A percentile compares a stretch with the other conserved stretches of the same genome.
Evolutionary conservation across 176 grass and related monocot genomes (phyloP).

Genomic region (Bothriochloa decipiens): DNA sequence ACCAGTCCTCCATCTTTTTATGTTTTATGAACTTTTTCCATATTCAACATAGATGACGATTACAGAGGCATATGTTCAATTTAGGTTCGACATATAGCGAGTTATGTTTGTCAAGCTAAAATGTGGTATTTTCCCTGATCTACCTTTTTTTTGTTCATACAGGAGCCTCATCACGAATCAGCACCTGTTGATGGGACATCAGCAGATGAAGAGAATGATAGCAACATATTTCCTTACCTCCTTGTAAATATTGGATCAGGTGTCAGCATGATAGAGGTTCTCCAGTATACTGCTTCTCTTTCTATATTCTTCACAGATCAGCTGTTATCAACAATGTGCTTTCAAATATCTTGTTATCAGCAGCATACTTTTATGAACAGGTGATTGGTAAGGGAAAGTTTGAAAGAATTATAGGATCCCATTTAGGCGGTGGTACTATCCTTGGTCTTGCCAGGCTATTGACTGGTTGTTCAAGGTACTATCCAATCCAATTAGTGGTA

Average conservation of each 20-base stretch:
- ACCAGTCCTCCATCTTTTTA: neutral
- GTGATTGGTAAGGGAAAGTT: constrained; percentile 96
- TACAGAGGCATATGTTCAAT: constrained; percentile 3
- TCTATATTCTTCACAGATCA: constrained; percentile 11
- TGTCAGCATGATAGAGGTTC: constrained; percentile 99
- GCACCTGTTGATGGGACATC: constrained; percentile 60
- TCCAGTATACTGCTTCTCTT: constrained; percentile 22
- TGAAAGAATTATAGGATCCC: constrained; percentile 96
- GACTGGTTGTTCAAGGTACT: constrained; percentile 86
- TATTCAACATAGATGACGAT: neutral
- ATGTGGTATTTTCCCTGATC: neutral
- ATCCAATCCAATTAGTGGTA: constrained; percentile 20
- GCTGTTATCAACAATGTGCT: constrained; percentile 14
- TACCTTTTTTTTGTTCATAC: constrained; percentile 36
- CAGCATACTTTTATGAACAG: constrained; percentile 48
- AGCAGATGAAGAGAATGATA: constrained; percentile 63
- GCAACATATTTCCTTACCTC: constrained; percentile 96
- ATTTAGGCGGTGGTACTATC: constrained; percentile 94
- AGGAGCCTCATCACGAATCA: constrained; percentile 62
- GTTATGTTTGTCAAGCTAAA: constrained; percentile 19
- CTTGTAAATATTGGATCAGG: constrained; percentile 99
- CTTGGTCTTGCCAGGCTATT: constrained; percentile 87
- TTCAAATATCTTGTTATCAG: constrained; percentile 15
- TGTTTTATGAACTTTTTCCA: constrained; percentile 11
- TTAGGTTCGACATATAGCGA: neutral